Base-by-base conservation (phyloP, 768 basidiomycete species). In the Kondoa malvinella region DNA sequence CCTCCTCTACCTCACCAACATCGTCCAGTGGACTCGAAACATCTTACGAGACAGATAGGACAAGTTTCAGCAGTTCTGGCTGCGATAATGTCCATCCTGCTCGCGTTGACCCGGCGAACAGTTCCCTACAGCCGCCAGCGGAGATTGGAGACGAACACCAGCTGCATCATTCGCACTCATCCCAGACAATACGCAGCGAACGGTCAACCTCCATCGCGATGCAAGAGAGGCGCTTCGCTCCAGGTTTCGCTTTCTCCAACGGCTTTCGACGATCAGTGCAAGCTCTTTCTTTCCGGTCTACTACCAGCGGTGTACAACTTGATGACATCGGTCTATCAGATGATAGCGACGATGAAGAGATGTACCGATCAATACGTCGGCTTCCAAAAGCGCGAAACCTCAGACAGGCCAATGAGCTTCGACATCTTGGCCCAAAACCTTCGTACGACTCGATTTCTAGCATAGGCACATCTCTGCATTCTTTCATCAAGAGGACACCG, bases 251-350 rank as follows among this genome's bases (percentile, higher is more conserved):
- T 25, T 32, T 31, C n/a, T 33, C 21, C 26, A 31, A 29, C 56
- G 27, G 40, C 21, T 26, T 58, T 16, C 30, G 33, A 14, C 58
- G 66, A 32, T 32, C 27, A 30, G 32, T 31, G 3, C 61, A 33
- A 30, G 30, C 58, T 4, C 14, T 16, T 29, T 63, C 61, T 16
- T 32, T 30, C n/a, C 40, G 40, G 12, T 50, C 40, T 50, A 21
- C 12, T 50, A 17, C 27, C 32, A 63, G 61, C n/a, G 61, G 15
- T 31, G 61, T 75, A 67, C 72, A 75, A 56, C 69, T 75, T 0
- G 74, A 75, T 66, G 74, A 75, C 59, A 60, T 73, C 67, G 71
- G 71, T 62, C 71, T 71, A 3, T 73, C 72, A 4, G 71, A 70
- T 25, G 71, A 72, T 32, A 64, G 63, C 56, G 70, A 73, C 33